phyloP scores from a whole-genome alignment of 2,329 filamentous ascomycete genomes.

The Colletotrichum noveboracense region DNA sequence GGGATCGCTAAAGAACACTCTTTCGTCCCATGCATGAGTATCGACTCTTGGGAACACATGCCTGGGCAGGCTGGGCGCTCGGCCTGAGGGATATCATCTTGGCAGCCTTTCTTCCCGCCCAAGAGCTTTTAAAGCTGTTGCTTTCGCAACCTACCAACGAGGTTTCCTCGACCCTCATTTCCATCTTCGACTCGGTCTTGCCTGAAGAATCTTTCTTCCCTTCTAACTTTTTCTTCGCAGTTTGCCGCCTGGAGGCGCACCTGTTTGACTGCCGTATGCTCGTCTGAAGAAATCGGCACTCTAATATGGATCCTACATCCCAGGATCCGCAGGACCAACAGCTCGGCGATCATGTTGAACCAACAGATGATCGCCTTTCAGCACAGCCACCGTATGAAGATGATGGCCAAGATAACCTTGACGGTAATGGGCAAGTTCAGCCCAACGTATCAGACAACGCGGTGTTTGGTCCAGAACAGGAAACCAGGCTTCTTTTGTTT shows the following conservation, averaged over 20 bases:
- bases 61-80: background rate
- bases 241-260: too few relatives aligned
- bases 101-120: background rate
- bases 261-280: too few relatives aligned
- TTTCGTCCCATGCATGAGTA: too few relatives aligned
- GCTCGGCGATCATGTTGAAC: background rate
- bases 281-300: background rate
- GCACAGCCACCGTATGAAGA: background rate
- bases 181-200: too few relatives aligned
- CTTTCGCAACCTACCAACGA: background rate
- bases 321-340: background rate
- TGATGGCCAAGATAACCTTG: too few relatives aligned
- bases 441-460: too few relatives aligned
- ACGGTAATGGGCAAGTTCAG: too few relatives aligned
- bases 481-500: too few relatives aligned
- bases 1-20: rapidly evolving
- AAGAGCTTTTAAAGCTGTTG: background rate
- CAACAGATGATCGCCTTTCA: background rate
- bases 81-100: background rate
- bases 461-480: too few relatives aligned
- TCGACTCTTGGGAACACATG: background rate
- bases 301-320: background rate
- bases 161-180: too few relatives aligned
- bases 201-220: too few relatives aligned
- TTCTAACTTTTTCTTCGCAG: too few relatives aligned